phyloP scores from a whole-genome alignment of 306 rosid genomes.

The Ammopiptanthus mongolicus region DNA sequence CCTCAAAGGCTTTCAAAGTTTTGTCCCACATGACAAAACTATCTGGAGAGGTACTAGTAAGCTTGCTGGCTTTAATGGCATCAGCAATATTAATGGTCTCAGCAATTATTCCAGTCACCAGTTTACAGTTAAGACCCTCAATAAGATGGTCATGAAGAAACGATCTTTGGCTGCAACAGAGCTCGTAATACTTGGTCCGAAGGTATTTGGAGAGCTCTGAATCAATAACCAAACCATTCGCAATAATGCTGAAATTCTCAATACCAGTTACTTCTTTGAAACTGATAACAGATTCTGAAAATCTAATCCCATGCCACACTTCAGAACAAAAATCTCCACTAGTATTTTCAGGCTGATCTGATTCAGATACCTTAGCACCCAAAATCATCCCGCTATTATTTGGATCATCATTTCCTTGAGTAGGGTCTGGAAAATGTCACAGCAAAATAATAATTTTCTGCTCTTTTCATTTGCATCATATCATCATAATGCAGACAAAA shows the following conservation, averaged over 20 bases:
- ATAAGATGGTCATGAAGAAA: slow-evolving; percentile 55
- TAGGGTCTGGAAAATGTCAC: slow-evolving; percentile 7
- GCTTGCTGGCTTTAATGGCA: slow-evolving; percentile 51
- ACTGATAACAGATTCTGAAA: slow-evolving; percentile 23
- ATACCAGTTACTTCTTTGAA: slow-evolving; percentile 41
- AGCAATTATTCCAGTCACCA: slow-evolving; percentile 45
- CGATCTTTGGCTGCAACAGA: slow-evolving; percentile 48
- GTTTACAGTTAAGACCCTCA: slow-evolving; percentile 42
- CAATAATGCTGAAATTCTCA: slow-evolving; percentile 35
- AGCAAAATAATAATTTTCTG: neutral
- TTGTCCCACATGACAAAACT: slow-evolving; percentile 37
- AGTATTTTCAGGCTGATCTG: slow-evolving; percentile 25
- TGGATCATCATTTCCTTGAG: slow-evolving; percentile 1
- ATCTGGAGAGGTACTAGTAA: slow-evolving; percentile 25
- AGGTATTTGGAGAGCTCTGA: slow-evolving; percentile 34
- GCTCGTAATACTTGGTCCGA: slow-evolving; percentile 42
- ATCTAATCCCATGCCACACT: slow-evolving; percentile 22
- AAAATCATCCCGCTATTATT: neutral
- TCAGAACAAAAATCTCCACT: slow-evolving; percentile 20
- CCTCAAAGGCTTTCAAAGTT: slow-evolving; percentile 42
- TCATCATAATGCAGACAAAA: neutral
- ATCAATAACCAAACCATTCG: slow-evolving; percentile 42
- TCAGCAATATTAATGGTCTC: slow-evolving; percentile 53
- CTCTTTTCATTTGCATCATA: neutral
- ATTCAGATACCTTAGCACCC: neutral